Percentiles rank a stretch among this genome's conserved stretches.
phyloP scores from a whole-genome alignment of 2,329 filamentous ascomycete genomes.

The Fusarium albidum region DNA sequence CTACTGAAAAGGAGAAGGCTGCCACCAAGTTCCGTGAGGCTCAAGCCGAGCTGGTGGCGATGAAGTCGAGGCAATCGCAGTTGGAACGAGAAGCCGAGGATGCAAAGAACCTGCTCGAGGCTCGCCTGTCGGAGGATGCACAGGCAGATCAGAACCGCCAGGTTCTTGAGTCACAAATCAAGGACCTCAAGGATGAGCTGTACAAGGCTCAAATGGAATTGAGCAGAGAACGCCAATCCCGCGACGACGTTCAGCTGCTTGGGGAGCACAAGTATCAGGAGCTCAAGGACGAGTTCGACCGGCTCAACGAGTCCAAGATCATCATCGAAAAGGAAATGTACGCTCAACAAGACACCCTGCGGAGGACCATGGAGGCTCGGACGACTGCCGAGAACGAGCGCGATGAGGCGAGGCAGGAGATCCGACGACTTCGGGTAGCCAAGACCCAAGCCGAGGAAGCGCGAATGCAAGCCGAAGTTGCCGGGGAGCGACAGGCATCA shows the following conservation, averaged over 20 bases:
- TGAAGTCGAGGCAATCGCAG: constrained; percentile 83
- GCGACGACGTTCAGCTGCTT: constrained; percentile 91
- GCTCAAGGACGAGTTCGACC: constrained; percentile 84
- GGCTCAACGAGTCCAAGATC: constrained; percentile 92
- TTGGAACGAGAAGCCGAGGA: constrained; percentile 90
- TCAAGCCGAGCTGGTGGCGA: constrained; percentile 86
- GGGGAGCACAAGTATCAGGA: constrained; percentile 87
- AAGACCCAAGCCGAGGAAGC: constrained; percentile 88
- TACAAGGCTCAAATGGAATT: constrained; percentile 88
- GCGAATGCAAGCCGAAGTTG: constrained; percentile 80
- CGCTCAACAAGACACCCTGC: constrained; percentile 88
- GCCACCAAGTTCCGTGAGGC: constrained; percentile 80
- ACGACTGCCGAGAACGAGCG: constrained; percentile 84
- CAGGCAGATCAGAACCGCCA: constrained; percentile 83
- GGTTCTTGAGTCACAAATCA: constrained; percentile 85
- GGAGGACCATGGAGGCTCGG: constrained; percentile 84
- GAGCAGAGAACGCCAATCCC: constrained; percentile 89
- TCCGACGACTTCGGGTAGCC: constrained; percentile 81
- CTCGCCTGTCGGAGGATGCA: constrained; percentile 87
- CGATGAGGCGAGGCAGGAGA: constrained; percentile 86
- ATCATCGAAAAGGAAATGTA: constrained; percentile 98
- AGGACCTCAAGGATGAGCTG: constrained; percentile 85
- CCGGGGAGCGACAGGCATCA: constrained; percentile 81
- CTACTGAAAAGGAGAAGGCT: constrained; percentile 80
- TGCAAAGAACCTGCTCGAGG: constrained; percentile 84